Evolutionary conservation across 2,329 filamentous ascomycete genomes (phyloP).

Genomic region (Trichoderma polysporum): DNA sequence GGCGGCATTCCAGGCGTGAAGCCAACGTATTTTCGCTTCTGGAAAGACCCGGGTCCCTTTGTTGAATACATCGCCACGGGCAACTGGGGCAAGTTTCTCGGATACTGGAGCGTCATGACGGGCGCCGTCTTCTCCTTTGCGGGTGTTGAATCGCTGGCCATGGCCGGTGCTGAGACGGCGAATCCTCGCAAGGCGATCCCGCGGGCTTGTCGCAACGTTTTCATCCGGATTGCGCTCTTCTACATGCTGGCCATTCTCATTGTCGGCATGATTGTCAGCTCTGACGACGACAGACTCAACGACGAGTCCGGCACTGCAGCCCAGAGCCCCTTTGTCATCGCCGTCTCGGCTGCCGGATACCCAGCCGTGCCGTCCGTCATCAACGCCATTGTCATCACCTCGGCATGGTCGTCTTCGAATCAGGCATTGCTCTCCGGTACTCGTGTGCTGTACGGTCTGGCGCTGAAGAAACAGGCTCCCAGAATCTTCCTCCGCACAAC

Average conservation of each 20-base stretch:
- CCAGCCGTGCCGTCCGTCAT: slow-evolving; percentile 67
- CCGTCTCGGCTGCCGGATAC: slow-evolving; percentile 66
- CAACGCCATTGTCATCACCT: slow-evolving; percentile 74
- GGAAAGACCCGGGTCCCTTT: slow-evolving; percentile 67
- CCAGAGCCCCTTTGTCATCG: slow-evolving; percentile 68
- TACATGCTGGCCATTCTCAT: slow-evolving; percentile 69
- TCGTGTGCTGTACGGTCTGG: slow-evolving; percentile 68
- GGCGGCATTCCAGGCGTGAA: slow-evolving; percentile 60
- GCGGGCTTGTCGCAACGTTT: slow-evolving; percentile 55
- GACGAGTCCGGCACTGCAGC: slow-evolving; percentile 47
- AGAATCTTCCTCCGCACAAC: slow-evolving; percentile 59
- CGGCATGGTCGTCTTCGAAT: slow-evolving; percentile 62
- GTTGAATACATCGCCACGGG: slow-evolving; percentile 62
- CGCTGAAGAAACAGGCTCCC: slow-evolving; percentile 65
- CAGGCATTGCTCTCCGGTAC: slow-evolving; percentile 65
- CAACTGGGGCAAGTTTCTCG: slow-evolving; percentile 63
- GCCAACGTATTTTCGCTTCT: slow-evolving; percentile 66
- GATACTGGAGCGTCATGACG: slow-evolving; percentile 61
- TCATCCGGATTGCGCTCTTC: slow-evolving; percentile 57
- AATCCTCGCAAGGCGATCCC: slow-evolving; percentile 56
- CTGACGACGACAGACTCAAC: slow-evolving; percentile 54
- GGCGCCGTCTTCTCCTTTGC: slow-evolving; percentile 68
- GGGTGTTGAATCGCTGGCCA: slow-evolving; percentile 62
- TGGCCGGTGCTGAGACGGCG: slow-evolving; percentile 59
- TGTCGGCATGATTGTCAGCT: slow-evolving; percentile 66